These are phyloP conservation scores for Kodamaea lidongshanica DNA, from an alignment of 805 yeast genomes.

Conservation along the genomic window DNA sequence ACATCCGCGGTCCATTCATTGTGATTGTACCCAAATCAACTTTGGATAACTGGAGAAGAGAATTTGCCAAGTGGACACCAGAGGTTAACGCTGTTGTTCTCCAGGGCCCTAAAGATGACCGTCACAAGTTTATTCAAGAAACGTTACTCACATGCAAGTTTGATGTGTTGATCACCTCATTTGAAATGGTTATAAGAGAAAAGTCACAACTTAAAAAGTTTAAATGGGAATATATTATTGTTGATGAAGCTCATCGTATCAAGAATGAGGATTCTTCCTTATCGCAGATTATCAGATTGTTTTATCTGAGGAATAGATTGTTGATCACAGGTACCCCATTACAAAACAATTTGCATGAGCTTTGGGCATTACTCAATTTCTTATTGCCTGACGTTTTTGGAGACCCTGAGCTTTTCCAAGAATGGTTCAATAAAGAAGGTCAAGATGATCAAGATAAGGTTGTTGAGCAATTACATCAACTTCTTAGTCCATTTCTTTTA, in stretches of 20 bases:
- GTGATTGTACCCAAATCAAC: slow-evolving; percentile 95
- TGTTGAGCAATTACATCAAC: slow-evolving; percentile 82
- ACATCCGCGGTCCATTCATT: slow-evolving; percentile 83
- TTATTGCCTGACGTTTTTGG: slow-evolving; percentile 92
- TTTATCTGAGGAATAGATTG: slow-evolving; percentile 77
- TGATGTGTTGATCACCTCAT: slow-evolving; percentile 86
- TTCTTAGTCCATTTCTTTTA: slow-evolving; percentile 77
- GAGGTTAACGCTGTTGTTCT: slow-evolving; percentile 80
- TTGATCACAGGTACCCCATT: slow-evolving; percentile 94
- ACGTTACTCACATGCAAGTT: slow-evolving; percentile 66
- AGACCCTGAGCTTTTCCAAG: slow-evolving; percentile 82
- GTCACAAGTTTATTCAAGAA: slow-evolving; percentile 54
- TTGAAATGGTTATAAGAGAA: slow-evolving; percentile 89
- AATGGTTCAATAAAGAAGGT: slow-evolving; percentile 58
- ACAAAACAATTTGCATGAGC: slow-evolving; percentile 90
- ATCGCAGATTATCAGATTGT: slow-evolving; percentile 85
- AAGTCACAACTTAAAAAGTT: slow-evolving; percentile 72
- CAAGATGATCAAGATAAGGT: slow-evolving; percentile 62
- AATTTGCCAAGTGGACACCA: slow-evolving; percentile 93
- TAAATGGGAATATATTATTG: slow-evolving; percentile 88
- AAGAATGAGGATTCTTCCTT: slow-evolving; percentile 90
- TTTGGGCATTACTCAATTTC: slow-evolving; percentile 92
- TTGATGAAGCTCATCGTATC: slow-evolving; percentile 96
- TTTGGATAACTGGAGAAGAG: slow-evolving; percentile 93
- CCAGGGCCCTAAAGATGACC: slow-evolving; percentile 84